Conservation (phyloP, 2,329 filamentous ascomycete genomes). For the Hirsutella thompsonii region DNA sequence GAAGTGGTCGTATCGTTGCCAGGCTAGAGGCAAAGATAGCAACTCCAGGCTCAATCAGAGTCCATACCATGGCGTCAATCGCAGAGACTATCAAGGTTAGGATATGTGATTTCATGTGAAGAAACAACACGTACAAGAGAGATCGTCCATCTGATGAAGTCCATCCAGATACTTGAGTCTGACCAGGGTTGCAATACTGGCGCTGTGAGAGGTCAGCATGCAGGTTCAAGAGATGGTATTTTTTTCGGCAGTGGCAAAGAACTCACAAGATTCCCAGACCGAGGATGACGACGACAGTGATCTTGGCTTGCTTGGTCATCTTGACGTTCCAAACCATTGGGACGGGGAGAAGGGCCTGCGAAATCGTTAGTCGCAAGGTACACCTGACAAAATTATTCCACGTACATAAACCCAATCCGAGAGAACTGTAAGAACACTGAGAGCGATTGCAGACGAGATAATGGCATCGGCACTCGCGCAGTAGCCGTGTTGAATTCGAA, state of each 20-base stretch:
- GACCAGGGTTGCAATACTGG: constrained; percentile 40
- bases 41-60: constrained; percentile 41
- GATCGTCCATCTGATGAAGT: constrained; percentile 29
- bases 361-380: background rate
- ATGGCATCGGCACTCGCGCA: constrained; percentile 32
- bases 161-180: constrained; percentile 34
- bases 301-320: constrained; percentile 38
- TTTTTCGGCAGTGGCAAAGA: too few relatives aligned
- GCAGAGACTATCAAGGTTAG: constrained; percentile 24
- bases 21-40: constrained; percentile 41
- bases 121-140: constrained; percentile 29
- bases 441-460: constrained; percentile 34
- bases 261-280: constrained; percentile 36
- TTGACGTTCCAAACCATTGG: constrained; percentile 42
- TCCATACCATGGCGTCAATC: constrained; percentile 43
- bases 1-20: constrained; percentile 40
- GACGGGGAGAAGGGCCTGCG: constrained; percentile 34
- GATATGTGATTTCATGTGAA: background rate
- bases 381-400: background rate
- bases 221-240: background rate
- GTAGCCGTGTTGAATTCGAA: constrained; percentile 26
- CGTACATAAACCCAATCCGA: constrained; percentile 41
- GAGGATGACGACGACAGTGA: constrained; percentile 35
- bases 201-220: constrained; percentile 17
- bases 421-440: constrained; percentile 37